Percentiles rank a stretch among this genome's conserved stretches.
Evolutionary conservation across 108 stramenopile species (phyloP).

Genomic region (Cyclotella cryptica): DNA sequence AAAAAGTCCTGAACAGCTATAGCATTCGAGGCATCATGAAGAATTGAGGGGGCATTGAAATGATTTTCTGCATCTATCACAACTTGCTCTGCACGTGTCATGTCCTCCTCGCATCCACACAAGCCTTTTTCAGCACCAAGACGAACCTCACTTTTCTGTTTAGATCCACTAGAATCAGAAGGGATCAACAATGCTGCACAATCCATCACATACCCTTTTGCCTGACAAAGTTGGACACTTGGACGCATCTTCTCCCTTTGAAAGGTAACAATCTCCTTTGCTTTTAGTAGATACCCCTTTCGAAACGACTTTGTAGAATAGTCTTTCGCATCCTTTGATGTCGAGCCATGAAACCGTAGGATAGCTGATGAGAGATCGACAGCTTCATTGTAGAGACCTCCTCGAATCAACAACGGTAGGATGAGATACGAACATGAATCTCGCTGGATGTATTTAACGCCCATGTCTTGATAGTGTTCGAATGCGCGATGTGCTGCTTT

Average conservation of each 20-base stretch:
- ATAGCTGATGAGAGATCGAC: slow-evolving; percentile 58
- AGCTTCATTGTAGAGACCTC: slow-evolving; percentile 78
- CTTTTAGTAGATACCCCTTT: slow-evolving; percentile 70
- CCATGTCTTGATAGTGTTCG: slow-evolving; percentile 58
- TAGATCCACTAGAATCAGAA: slow-evolving; percentile 33
- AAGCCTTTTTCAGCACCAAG: slow-evolving; percentile 66
- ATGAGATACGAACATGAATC: slow-evolving; percentile 82
- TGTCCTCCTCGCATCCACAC: slow-evolving; percentile 70
- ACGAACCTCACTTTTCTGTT: slow-evolving; percentile 28
- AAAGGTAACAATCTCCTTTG: slow-evolving; percentile 73
- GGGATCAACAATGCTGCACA: slow-evolving; percentile 62
- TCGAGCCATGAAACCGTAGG: slow-evolving; percentile 65
- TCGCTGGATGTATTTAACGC: slow-evolving; percentile 81
- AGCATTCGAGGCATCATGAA: slow-evolving; percentile 26
- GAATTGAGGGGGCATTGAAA: slow-evolving; percentile 64
- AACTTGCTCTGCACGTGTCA: slow-evolving; percentile 64
- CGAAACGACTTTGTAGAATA: slow-evolving; percentile 68
- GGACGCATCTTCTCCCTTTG: slow-evolving; percentile 72
- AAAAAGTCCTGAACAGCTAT: slow-evolving; percentile 14
- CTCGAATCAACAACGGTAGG: slow-evolving; percentile 60
- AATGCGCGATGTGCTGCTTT: slow-evolving; percentile 57
- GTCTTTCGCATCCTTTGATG: slow-evolving; percentile 66
- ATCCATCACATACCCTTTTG: slow-evolving; percentile 78
- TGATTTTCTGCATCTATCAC: slow-evolving; percentile 61
- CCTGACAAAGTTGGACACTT: slow-evolving; percentile 63